Percentiles rank a stretch among this genome's conserved stretches.
These are phyloP conservation scores for Ophiosphaerella narmari DNA, from an alignment of 2,329 filamentous ascomycete genomes.

Conservation along the genomic window DNA sequence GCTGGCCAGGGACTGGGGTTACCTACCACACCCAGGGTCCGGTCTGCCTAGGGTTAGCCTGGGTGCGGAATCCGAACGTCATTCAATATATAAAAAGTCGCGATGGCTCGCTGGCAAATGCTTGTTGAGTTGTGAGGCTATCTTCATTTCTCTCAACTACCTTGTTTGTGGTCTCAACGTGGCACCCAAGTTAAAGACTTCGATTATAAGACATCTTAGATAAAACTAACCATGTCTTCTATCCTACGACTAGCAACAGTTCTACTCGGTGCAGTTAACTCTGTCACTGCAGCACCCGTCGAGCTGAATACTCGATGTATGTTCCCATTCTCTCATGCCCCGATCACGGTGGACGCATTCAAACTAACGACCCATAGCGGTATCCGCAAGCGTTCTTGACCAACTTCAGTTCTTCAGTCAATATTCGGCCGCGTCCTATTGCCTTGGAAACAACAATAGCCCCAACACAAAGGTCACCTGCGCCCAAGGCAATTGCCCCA, in stretches of 20 bases:
- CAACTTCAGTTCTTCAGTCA: slow-evolving; percentile 55
- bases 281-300: slow-evolving; percentile 32
- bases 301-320: slow-evolving; percentile 36
- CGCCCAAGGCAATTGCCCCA: slow-evolving; percentile 52
- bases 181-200: background rate
- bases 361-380: slow-evolving; percentile 24
- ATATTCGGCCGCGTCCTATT: slow-evolving; percentile 60
- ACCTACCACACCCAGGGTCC: background rate
- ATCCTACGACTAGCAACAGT: slow-evolving; percentile 22
- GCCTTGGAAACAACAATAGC: slow-evolving; percentile 54
- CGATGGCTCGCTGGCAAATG: background rate
- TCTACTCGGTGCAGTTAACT: slow-evolving; percentile 24
- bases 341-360: background rate
- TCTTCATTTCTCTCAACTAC: slow-evolving; percentile 1
- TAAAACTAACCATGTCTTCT: slow-evolving; percentile 19
- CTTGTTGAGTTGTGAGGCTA: background rate
- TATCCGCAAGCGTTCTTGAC: slow-evolving; percentile 48
- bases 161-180: background rate
- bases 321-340: background rate
- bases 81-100: background rate
- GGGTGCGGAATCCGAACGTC: too few relatives aligned
- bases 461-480: slow-evolving; percentile 52
- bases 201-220: slow-evolving; percentile 4
- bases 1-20: slow-evolving; percentile 4
- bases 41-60: background rate